phyloP scores from a whole-genome alignment of 306 rosid genomes.

The peach (Prunus persica) region DNA sequence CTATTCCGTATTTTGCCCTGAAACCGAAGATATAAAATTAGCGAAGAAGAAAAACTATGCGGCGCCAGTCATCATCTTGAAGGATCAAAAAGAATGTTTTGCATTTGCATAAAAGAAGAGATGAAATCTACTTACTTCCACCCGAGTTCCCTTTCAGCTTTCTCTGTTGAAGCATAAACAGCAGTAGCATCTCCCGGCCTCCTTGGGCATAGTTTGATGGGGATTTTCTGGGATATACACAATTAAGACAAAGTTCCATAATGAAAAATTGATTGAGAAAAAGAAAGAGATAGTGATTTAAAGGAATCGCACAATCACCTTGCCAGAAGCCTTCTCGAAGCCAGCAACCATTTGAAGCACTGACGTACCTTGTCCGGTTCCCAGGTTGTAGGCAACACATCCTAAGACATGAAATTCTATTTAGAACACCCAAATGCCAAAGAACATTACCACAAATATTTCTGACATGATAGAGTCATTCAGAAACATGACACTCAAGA shows the following conservation, averaged over 20 bases:
- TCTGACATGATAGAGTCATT: not conserved
- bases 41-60: not conserved
- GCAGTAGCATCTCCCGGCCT: slow-evolving; percentile 90
- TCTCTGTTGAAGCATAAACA: slow-evolving; percentile 85
- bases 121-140: slow-evolving; percentile 71
- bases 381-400: slow-evolving; percentile 83
- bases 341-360: slow-evolving; percentile 93
- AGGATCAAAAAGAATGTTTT: too few relatives aligned
- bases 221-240: slow-evolving; percentile 61
- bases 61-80: not conserved
- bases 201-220: slow-evolving; percentile 65
- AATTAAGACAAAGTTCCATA: slow-evolving; percentile 5
- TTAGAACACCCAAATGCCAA: slow-evolving; percentile 15
- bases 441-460: not conserved
- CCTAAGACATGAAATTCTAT: slow-evolving; percentile 44
- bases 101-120: not conserved
- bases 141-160: slow-evolving; percentile 79
- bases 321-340: slow-evolving; percentile 76
- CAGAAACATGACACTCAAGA: not conserved
- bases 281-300: not conserved
- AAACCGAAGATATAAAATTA: slow-evolving; percentile 1
- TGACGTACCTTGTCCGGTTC: slow-evolving; percentile 88
- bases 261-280: not conserved
- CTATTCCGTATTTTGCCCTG: slow-evolving; percentile 60
- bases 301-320: slow-evolving; percentile 40